Evolutionary conservation across 805 yeast genomes (phyloP).

Genomic region (Grigorovia yakushimaensis): DNA sequence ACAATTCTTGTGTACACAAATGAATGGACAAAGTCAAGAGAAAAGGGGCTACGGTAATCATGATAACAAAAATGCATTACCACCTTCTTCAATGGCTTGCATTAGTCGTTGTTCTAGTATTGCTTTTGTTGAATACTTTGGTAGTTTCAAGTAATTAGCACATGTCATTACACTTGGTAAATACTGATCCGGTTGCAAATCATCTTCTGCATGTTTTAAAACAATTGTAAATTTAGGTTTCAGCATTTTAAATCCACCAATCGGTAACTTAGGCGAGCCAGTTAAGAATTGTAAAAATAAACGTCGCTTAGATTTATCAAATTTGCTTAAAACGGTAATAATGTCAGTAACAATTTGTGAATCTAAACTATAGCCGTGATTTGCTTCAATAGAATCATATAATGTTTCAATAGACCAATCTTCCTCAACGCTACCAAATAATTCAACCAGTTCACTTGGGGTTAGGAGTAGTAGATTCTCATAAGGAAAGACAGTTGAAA

Average conservation of each 20-base stretch:
- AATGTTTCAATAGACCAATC: constrained; percentile 75
- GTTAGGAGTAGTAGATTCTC: constrained; percentile 61
- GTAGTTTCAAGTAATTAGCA: constrained; percentile 86
- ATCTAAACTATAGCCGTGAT: constrained; percentile 78
- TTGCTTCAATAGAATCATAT: constrained; percentile 57
- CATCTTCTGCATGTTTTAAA: constrained; percentile 67
- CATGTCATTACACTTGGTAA: constrained; percentile 98
- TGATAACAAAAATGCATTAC: constrained; percentile 76
- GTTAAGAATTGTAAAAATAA: constrained; percentile 78
- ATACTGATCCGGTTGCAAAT: constrained; percentile 59
- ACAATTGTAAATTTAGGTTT: constrained; percentile 84
- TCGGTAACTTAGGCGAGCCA: constrained; percentile 86
- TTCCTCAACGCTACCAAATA: constrained; percentile 73
- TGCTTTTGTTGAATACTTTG: constrained; percentile 60
- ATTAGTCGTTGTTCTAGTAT: constrained; percentile 48
- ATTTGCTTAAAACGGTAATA: constrained; percentile 49
- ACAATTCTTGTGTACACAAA: not conserved
- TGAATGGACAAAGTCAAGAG: not conserved
- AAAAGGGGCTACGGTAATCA: constrained; percentile 16
- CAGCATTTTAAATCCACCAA: constrained; percentile 83
- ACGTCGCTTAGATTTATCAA: constrained; percentile 49
- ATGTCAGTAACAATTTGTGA: constrained; percentile 54
- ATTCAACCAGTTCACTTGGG: constrained; percentile 57
- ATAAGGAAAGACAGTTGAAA: constrained; percentile 74
- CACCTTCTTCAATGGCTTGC: constrained; percentile 80